Percentiles rank a stretch among this genome's conserved stretches.
These are phyloP conservation scores for Cercospora nicotianae DNA, from an alignment of 2,329 filamentous ascomycete species.

Conservation along the genomic window DNA sequence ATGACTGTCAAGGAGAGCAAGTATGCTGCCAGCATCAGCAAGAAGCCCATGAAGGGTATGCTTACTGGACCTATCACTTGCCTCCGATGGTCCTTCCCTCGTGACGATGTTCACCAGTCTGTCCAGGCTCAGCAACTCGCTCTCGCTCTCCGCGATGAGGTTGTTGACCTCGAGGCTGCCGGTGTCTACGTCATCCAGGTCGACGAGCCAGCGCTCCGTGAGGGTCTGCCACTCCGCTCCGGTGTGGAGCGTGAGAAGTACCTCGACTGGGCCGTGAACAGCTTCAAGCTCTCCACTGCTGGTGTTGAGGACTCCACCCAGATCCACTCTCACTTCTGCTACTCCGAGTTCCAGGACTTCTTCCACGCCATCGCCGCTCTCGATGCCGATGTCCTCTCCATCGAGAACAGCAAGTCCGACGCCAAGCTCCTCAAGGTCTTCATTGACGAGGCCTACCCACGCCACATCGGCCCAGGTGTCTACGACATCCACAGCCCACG, in stretches of 20 bases:
- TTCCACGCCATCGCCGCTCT: constrained; percentile 99
- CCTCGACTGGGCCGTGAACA: constrained; percentile 95
- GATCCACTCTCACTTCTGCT: constrained; percentile 99
- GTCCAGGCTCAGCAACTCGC: constrained; percentile 98
- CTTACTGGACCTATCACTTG: constrained; percentile 98
- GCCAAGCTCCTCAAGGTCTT: constrained; percentile 99
- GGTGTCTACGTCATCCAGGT: constrained; percentile 98
- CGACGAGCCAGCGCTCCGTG: constrained; percentile 97
- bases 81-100: constrained; percentile 98
- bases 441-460: constrained; percentile 93
- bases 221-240: constrained; percentile 94
- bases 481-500: constrained; percentile 99
- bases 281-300: constrained; percentile 92
- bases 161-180: constrained; percentile 94
- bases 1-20: constrained; percentile 99
- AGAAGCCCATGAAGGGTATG: constrained; percentile 99
- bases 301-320: constrained; percentile 94
- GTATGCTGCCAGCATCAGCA: constrained; percentile 92
- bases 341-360: constrained; percentile 99
- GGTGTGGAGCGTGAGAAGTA: constrained; percentile 96
- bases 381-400: constrained; percentile 96
- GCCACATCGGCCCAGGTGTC: constrained; percentile 94
- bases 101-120: constrained; percentile 98
- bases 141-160: constrained; percentile 96
- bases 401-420: constrained; percentile 99